Evolutionary conservation across 345 rosid species (phyloP).

Genomic region (Sisymbrium altissimum): DNA sequence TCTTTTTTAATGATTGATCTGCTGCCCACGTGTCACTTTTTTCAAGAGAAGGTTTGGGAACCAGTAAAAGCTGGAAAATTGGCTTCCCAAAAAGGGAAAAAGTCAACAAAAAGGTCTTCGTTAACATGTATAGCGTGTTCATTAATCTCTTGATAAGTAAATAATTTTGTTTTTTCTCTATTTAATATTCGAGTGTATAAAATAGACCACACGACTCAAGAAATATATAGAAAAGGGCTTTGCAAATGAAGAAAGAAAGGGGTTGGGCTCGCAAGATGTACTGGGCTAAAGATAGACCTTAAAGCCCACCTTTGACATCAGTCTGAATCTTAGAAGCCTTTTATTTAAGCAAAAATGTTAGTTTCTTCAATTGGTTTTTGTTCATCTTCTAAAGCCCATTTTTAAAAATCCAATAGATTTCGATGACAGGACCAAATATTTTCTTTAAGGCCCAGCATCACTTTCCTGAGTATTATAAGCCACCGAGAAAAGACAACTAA

Average conservation of each 20-base stretch:
- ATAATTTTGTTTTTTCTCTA: too few species aligned
- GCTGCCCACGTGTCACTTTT: neutral
- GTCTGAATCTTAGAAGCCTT: too few species aligned
- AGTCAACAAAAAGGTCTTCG: neutral
- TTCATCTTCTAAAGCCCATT: neutral
- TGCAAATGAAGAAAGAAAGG: too few species aligned
- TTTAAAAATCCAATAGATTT: neutral
- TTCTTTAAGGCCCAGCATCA: neutral
- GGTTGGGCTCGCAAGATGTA: too few species aligned
- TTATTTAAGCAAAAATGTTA: too few species aligned
- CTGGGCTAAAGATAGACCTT: too few species aligned
- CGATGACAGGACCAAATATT: neutral
- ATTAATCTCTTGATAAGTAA: neutral
- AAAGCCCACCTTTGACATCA: too few species aligned
- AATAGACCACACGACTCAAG: too few species aligned
- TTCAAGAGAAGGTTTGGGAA: neutral
- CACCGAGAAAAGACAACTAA: neutral
- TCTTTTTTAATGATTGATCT: neutral
- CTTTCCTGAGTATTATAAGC: too few species aligned
- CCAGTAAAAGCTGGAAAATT: neutral
- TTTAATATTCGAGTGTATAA: too few species aligned
- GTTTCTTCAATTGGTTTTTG: too few species aligned
- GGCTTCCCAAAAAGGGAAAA: neutral
- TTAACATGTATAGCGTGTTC: neutral
- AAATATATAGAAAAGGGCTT: too few species aligned